Base-by-base conservation (phyloP, 1,139 yeast genomes). In the Suhomyces ambrosiae region DNA sequence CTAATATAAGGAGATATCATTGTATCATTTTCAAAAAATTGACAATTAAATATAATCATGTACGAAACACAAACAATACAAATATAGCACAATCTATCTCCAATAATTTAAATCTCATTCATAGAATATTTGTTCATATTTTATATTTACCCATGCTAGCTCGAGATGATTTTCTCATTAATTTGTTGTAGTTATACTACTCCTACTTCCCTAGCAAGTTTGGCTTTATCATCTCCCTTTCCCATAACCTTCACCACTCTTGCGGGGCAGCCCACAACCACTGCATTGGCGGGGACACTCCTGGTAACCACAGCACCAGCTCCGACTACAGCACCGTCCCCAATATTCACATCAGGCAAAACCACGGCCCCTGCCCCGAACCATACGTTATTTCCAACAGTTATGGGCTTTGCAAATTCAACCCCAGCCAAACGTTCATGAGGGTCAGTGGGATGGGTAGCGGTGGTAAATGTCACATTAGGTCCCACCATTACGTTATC, bases 301-400 rank as follows among this genome's bases (percentile, higher is more conserved):
- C 62, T 74, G 23, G 71, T 71, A 17, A 83, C 87, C 2, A 82
- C 80, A 4, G 80, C 61, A 3, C 86, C 87, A 5, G 89, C 86
- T 5, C 82, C 90, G 32, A 83, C 65, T 1, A 80, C 80, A n/a
- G 74, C 68, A 1, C 76, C 75, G 25, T 77, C 74, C 6, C 89
- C 89, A 35, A 83, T 71, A 1, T 75, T 79, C 10, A 82, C 84
- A 2, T 88, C 89, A 2, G 86, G 85, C 37, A 82, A 59, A 5
- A 83, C 68, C 1, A 65, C 63, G 15, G 65, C 74, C 32, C 71
- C 68, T 2, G 80, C 70, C 7, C 86, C 86, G 31, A 83, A 63
- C 90, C 90, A 83, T 12, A 79, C 84, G 41, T 76, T 73, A 51
- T 79, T 68, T 0, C 84, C 87, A 18, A 83, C 79, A 2, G 59